phyloP scores from a whole-genome alignment of 139 green algal species.

The Eudorina sp. region DNA sequence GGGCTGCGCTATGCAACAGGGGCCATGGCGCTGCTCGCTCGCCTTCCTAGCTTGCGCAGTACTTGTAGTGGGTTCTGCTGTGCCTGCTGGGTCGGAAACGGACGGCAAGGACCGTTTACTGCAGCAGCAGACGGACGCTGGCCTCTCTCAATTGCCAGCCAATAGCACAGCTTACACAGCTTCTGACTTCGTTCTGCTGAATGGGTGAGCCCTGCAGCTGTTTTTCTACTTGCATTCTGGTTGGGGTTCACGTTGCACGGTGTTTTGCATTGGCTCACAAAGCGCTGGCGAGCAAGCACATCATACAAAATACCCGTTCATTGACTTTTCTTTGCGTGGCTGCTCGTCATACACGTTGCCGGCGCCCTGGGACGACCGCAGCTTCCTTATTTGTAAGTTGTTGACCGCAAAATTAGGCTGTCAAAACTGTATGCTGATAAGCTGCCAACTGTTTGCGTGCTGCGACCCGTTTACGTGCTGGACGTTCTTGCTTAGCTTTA shows the following conservation, averaged over 20 bases:
- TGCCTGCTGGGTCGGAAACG: not conserved
- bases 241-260: too few relatives aligned
- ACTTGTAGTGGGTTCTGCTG: not conserved
- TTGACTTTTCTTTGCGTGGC: too few relatives aligned
- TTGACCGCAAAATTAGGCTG: not conserved
- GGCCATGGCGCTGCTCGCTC: conserved; percentile 1
- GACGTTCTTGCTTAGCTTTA: not conserved
- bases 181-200: conserved; percentile 41
- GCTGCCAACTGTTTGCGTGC: too few relatives aligned
- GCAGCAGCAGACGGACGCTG: not conserved
- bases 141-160: not conserved
- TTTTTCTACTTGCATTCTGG: too few relatives aligned
- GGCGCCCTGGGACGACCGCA: too few relatives aligned
- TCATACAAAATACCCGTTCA: too few relatives aligned
- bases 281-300: too few relatives aligned
- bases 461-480: too few relatives aligned
- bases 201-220: conserved; percentile 38
- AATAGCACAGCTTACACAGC: not conserved
- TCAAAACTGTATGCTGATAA: too few relatives aligned
- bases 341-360: too few relatives aligned
- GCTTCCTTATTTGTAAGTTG: conserved; percentile 50
- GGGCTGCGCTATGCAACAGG: conserved; percentile 11
- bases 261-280: too few relatives aligned
- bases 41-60: not conserved
- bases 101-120: not conserved